Evolutionary conservation across 768 basidiomycete genomes (phyloP).

Genomic region (Pleurotus platypus): DNA sequence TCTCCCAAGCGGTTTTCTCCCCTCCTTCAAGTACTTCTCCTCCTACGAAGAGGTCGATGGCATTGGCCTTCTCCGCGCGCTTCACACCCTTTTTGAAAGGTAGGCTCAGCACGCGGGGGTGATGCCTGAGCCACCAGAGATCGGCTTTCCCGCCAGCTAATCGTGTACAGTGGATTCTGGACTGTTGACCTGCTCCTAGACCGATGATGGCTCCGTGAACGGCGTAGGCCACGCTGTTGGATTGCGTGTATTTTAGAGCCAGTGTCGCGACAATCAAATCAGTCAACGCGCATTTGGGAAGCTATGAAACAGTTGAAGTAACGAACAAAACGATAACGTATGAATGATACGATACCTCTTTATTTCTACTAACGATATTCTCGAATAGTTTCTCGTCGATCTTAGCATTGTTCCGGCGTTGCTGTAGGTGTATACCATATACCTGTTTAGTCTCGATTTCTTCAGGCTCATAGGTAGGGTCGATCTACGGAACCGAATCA

Average conservation of each 20-base stretch:
- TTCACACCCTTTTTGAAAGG: slow-evolving; percentile 98
- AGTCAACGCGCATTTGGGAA: slow-evolving; percentile 72
- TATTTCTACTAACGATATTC: slow-evolving; percentile 88
- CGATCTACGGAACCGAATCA: slow-evolving; percentile 55
- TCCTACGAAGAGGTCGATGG: slow-evolving; percentile 93
- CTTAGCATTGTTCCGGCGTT: slow-evolving; percentile 86
- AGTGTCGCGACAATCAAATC: slow-evolving; percentile 96
- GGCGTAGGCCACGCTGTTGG: slow-evolving; percentile 97
- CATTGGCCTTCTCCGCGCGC: slow-evolving; percentile 97
- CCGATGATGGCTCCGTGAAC: slow-evolving; percentile 90
- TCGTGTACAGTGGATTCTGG: slow-evolving; percentile 98
- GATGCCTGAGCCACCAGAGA: slow-evolving; percentile 98
- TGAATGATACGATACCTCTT: slow-evolving; percentile 45
- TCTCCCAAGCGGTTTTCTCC: slow-evolving; percentile 90
- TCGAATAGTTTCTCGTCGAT: slow-evolving; percentile 78
- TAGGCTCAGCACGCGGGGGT: slow-evolving; percentile 86
- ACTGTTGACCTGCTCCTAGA: slow-evolving; percentile 97
- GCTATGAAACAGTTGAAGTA: slow-evolving; percentile 33
- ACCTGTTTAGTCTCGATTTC: slow-evolving; percentile 92
- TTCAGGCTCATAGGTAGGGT: slow-evolving; percentile 76
- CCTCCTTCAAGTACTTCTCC: slow-evolving; percentile 86
- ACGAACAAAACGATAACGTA: too few species aligned
- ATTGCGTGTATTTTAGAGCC: slow-evolving; percentile 97
- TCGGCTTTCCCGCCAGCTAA: slow-evolving; percentile 98
- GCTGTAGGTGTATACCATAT: slow-evolving; percentile 87